These are phyloP conservation scores for Hypoxylon trugodes DNA, from an alignment of 495 filamentous ascomycete genomes.

Conservation along the genomic window DNA sequence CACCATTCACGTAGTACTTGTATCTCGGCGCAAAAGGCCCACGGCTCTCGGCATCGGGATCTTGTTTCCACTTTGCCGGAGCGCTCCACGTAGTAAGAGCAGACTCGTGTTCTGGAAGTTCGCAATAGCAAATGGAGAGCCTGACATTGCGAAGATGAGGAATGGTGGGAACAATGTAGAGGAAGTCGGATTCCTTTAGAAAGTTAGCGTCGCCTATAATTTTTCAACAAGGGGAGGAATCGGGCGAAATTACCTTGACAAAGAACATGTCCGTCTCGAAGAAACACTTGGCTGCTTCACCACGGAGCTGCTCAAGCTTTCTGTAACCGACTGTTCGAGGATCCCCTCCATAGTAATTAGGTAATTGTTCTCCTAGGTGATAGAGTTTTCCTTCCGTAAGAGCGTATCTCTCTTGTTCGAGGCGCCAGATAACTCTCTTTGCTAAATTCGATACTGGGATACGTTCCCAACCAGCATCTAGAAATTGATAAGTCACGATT, in stretches of 20 bases:
- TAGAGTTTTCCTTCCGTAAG: slow-evolving; percentile 55
- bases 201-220: slow-evolving; percentile 37
- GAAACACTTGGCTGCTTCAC: slow-evolving; percentile 58
- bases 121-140: slow-evolving; percentile 61
- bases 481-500: slow-evolving; percentile 12
- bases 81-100: slow-evolving; percentile 46
- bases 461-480: slow-evolving; percentile 75
- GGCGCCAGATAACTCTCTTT: slow-evolving; percentile 59
- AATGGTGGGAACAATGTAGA: slow-evolving; percentile 73
- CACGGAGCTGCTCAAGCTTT: slow-evolving; percentile 50
- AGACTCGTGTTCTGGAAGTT: slow-evolving; percentile 57
- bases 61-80: slow-evolving; percentile 61
- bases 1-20: slow-evolving; percentile 58
- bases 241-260: slow-evolving; percentile 66
- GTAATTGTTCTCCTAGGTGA: slow-evolving; percentile 54
- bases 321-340: slow-evolving; percentile 51
- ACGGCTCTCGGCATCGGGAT: slow-evolving; percentile 54
- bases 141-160: slow-evolving; percentile 72
- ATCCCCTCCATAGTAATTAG: slow-evolving; percentile 51
- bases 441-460: slow-evolving; percentile 55
- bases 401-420: slow-evolving; percentile 58
- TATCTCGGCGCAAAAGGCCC: slow-evolving; percentile 53
- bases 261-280: slow-evolving; percentile 73
- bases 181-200: slow-evolving; percentile 73
- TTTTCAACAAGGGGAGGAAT: not conserved